phyloP scores from a whole-genome alignment of 2,329 filamentous ascomycete genomes.

The Phaeosphaeriaceae sp. region DNA sequence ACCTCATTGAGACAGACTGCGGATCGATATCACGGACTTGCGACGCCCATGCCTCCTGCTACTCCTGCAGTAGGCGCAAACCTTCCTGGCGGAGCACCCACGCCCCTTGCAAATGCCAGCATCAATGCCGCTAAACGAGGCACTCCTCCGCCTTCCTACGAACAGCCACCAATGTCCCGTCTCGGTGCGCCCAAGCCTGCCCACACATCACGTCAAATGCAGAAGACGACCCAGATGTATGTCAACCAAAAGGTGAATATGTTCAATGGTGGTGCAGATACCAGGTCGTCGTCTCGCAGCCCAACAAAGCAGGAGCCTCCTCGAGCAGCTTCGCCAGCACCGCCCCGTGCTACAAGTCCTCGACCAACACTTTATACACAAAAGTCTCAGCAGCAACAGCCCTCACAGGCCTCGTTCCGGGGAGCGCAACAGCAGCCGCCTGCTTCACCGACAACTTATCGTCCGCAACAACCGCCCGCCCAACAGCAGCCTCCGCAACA shows the following conservation, averaged over 20 bases:
- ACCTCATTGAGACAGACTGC: constrained; percentile 87
- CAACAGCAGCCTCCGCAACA: constrained; percentile 52
- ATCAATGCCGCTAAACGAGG: constrained; percentile 69
- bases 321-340: constrained; percentile 70
- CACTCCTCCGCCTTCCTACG: constrained; percentile 88
- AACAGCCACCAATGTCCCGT: constrained; percentile 73
- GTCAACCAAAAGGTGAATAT: constrained; percentile 82
- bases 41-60: constrained; percentile 72
- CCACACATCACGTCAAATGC: constrained; percentile 93
- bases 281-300: constrained; percentile 67
- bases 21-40: constrained; percentile 92
- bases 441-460: constrained; percentile 15
- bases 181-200: constrained; percentile 90
- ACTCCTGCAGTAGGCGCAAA: constrained; percentile 49
- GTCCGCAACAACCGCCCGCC: constrained; percentile 23
- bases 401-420: constrained; percentile 22
- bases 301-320: constrained; percentile 53
- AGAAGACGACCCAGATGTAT: constrained; percentile 90
- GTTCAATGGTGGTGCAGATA: constrained; percentile 62
- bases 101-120: constrained; percentile 54
- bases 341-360: constrained; percentile 66
- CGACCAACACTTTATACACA: constrained; percentile 61
- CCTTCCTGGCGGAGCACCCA: constrained; percentile 52
- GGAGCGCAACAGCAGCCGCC: constrained; percentile 12
- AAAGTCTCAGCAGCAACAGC: constrained; percentile 16